Percentiles rank a stretch among this genome's conserved stretches.
Conservation (phyloP, 441 rosid species). For the Populus hybrid region DNA sequence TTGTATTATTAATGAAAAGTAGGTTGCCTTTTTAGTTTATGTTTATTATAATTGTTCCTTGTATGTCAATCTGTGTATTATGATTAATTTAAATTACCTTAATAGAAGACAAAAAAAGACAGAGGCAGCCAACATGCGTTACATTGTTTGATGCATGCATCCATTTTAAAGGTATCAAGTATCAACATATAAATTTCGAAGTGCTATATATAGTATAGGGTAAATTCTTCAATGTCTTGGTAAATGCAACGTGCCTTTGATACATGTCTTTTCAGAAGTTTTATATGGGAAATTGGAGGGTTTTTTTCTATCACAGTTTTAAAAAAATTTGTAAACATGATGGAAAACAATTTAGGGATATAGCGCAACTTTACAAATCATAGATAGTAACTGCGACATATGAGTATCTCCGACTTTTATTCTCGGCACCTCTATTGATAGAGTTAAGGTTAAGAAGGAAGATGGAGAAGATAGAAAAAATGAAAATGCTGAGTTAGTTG, state of each 20-base stretch:
- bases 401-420: too few species aligned
- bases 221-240: background rate
- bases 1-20: constrained; percentile 17
- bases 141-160: background rate
- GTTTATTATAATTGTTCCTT: background rate
- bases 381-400: too few species aligned
- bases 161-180: background rate
- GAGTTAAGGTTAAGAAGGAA: too few species aligned
- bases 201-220: background rate
- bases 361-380: too few species aligned
- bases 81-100: background rate
- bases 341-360: too few species aligned
- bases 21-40: constrained; percentile 21
- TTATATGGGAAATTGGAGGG: too few species aligned
- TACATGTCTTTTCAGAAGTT: background rate
- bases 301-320: too few species aligned
- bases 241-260: background rate
- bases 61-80: background rate
- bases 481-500: too few species aligned
- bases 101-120: too few species aligned
- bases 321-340: too few species aligned
- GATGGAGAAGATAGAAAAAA: too few species aligned
- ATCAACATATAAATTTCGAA: background rate
- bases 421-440: too few species aligned
- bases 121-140: background rate